Conservation (phyloP, 257 asterid species). For the Solanum chaucha region DNA sequence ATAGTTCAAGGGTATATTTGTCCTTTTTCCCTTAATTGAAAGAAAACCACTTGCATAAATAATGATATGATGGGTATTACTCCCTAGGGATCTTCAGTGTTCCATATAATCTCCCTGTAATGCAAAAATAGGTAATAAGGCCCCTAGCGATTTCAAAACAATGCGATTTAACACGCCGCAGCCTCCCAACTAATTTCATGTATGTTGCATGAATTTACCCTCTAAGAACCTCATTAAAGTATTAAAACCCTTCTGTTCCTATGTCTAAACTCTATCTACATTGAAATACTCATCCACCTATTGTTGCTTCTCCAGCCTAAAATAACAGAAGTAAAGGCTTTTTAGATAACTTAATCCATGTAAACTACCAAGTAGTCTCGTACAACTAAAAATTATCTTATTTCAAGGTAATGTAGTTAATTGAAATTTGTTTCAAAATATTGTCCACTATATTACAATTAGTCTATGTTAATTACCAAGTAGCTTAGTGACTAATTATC, state of each 20-base stretch:
- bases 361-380: not conserved
- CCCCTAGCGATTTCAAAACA: not conserved
- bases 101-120: not conserved
- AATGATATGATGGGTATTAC: not conserved
- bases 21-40: not conserved
- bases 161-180: not conserved
- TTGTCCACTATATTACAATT: not conserved
- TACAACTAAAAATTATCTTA: not conserved
- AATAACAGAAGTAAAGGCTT: not conserved
- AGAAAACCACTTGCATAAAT: not conserved
- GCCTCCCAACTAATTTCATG: not conserved
- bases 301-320: not conserved
- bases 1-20: too few relatives aligned
- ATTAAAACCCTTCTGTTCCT: not conserved
- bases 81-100: not conserved
- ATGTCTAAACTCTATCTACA: not conserved
- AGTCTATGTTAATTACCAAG: not conserved
- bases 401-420: not conserved
- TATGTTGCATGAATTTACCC: not conserved
- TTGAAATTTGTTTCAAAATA: not conserved
- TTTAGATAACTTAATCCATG: not conserved
- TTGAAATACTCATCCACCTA: not conserved
- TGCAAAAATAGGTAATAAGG: not conserved
- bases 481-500: not conserved
- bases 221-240: not conserved